Conservation (phyloP, 129 eudicot species). For the Tagetes patula region DNA sequence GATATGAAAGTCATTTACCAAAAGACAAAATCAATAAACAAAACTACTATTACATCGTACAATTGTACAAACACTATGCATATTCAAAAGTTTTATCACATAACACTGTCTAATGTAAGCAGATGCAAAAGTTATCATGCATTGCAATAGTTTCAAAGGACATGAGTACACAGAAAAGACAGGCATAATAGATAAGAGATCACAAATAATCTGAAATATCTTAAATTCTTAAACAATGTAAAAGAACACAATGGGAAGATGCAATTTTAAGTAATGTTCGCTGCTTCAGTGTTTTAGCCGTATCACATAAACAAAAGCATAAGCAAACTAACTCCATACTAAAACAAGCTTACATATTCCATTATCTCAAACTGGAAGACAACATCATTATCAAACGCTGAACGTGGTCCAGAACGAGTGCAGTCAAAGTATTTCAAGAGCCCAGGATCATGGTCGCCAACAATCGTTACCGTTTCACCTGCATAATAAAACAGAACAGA, state of each 20-base stretch:
- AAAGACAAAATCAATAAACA: conserved; percentile 14
- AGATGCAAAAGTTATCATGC: not conserved
- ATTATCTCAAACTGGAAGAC: conserved; percentile 93
- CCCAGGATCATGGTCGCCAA: conserved; percentile 88
- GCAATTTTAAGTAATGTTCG: conserved; percentile 11
- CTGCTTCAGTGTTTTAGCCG: conserved; percentile 10
- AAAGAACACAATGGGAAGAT: not conserved
- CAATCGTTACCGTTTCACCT: conserved; percentile 92
- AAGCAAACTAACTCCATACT: not conserved
- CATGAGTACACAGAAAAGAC: not conserved
- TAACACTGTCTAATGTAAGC: not conserved
- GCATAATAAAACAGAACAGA: conserved; percentile 26
- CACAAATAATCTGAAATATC: not conserved
- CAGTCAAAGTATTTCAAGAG: conserved; percentile 87
- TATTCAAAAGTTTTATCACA: not conserved
- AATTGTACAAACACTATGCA: not conserved
- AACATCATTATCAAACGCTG: conserved; percentile 86
- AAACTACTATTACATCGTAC: conserved; percentile 18
- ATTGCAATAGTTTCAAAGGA: not conserved
- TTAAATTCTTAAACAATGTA: no score
- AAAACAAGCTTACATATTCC: conserved; percentile 85
- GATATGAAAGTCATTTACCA: conserved; percentile 4
- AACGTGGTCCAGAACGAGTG: conserved; percentile 96
- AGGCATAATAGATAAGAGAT: not conserved
- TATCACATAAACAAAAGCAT: not conserved